Base-by-base conservation (phyloP, 805 yeast genomes). In the Yamadazyma olivae region DNA sequence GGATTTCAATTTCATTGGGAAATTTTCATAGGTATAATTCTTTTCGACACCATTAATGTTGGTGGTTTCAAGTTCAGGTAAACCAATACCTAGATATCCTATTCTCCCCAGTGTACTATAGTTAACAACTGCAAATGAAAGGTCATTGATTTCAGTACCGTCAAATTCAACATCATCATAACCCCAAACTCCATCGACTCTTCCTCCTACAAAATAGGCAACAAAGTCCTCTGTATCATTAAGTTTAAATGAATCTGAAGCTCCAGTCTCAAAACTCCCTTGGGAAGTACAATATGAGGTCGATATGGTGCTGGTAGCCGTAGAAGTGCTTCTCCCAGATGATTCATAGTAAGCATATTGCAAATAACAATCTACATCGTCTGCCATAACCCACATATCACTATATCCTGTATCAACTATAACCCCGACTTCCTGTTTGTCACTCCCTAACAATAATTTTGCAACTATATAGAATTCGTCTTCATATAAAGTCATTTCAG, bases 11-110 rank as follows among this genome's bases (percentile, higher is more conserved):
- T 52, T 52, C 15, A 45, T 41, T 5, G 71, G 71, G 16, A 63
- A 42, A 40, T 63, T 65, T 35, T 49, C 50, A 41, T 65, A 64
- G 23, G 19, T 22, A 18, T 23, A 34, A 3, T 42, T 32, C 44
- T 50, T 52, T 5, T 20, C 27, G 50, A 61, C 57, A 6, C 14
- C 4, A 4, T 21, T 10, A 44, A 7, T 10, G 9, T 49, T 53
- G 1, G 90, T 82, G 6, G 75, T 65, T 56, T 88, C 95, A 34
- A 83, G 66, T 6, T 77, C 83, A 4, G 73, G 59, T 32, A 83
- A 66, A 6, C 91, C 91, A 42, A 84, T 76, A 19, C 90, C 89
- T 31, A 84, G 58, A 18, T 85, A 89, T 38, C 93, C 90, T 39
- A 71, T 59, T 33, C 7, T 6, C 3, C 89, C 77, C 43, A 77